These are phyloP conservation scores for Fusarium nelsonii DNA, from an alignment of 2,329 filamentous ascomycete genomes.

Conservation along the genomic window DNA sequence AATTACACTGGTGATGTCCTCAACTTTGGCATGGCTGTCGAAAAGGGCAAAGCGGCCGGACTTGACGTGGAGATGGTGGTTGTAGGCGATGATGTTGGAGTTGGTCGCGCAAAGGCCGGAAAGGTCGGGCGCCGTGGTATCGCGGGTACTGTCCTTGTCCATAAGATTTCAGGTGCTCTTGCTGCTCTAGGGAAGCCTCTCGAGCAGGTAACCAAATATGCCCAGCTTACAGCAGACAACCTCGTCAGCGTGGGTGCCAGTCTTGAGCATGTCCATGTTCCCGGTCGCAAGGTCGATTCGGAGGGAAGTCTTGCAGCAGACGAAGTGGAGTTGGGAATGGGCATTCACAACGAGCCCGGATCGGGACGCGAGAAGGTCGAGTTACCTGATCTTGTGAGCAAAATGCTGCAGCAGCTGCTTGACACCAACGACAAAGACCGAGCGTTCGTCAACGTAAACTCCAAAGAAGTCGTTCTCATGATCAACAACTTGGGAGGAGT, in stretches of 20 bases:
- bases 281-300: conserved; percentile 74
- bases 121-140: conserved; percentile 94
- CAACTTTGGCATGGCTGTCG: conserved; percentile 93
- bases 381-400: conserved; percentile 67
- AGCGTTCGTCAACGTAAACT: conserved; percentile 74
- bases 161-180: conserved; percentile 88
- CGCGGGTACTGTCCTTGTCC: conserved; percentile 89
- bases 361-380: conserved; percentile 65
- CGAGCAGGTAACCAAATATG: conserved; percentile 78
- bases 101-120: conserved; percentile 83
- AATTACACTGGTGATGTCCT: conserved; percentile 93
- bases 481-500: conserved; percentile 83
- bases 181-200: conserved; percentile 77
- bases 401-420: conserved; percentile 78
- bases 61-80: conserved; percentile 88
- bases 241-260: conserved; percentile 88
- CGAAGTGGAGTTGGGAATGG: conserved; percentile 78
- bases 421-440: conserved; percentile 75
- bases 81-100: conserved; percentile 91
- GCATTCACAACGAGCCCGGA: conserved; percentile 79
- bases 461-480: conserved; percentile 74
- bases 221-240: conserved; percentile 78
- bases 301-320: conserved; percentile 67
- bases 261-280: conserved; percentile 92
- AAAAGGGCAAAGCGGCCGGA: conserved; percentile 87